Evolutionary conservation across 1,139 yeast genomes (phyloP).

Genomic region (Pichia sp.): DNA sequence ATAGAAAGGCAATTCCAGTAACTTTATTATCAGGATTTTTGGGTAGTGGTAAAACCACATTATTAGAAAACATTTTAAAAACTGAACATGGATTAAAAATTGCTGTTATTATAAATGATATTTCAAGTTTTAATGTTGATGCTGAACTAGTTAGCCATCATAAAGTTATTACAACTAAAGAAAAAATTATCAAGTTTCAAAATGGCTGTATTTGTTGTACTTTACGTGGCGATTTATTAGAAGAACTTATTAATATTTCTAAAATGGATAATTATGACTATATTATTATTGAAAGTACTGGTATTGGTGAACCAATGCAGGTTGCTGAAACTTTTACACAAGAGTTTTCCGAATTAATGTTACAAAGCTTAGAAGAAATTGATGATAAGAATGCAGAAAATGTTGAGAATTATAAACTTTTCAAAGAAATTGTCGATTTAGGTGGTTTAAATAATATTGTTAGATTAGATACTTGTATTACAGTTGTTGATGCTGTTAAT

Average conservation of each 20-base stretch:
- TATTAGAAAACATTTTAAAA: conserved; percentile 37
- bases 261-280: conserved; percentile 34
- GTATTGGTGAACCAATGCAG: conserved; percentile 44
- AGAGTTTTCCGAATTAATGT: conserved; percentile 33
- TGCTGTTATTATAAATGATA: conserved; percentile 42
- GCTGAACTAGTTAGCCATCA: conserved; percentile 36
- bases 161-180: conserved; percentile 36
- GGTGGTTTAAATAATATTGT: conserved; percentile 39
- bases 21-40: conserved; percentile 40
- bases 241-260: conserved; percentile 36
- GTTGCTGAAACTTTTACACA: conserved; percentile 43
- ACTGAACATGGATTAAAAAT: conserved; percentile 35
- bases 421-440: conserved; percentile 31
- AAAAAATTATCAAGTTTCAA: conserved; percentile 39
- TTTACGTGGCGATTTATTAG: conserved; percentile 39
- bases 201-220: conserved; percentile 46
- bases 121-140: conserved; percentile 36
- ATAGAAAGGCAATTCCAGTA: conserved; percentile 33
- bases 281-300: conserved; percentile 40
- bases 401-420: conserved; percentile 13
- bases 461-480: conserved; percentile 40
- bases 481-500: conserved; percentile 39
- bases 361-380: conserved; percentile 21
- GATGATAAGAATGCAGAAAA: conserved; percentile 24
- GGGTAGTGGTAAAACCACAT: conserved; percentile 42